A percentile compares a stretch with the other conserved stretches of the same genome.
These are phyloP conservation scores for Lithospermum erythrorhizon DNA, from an alignment of 257 asterid genomes.

Conservation along the genomic window DNA sequence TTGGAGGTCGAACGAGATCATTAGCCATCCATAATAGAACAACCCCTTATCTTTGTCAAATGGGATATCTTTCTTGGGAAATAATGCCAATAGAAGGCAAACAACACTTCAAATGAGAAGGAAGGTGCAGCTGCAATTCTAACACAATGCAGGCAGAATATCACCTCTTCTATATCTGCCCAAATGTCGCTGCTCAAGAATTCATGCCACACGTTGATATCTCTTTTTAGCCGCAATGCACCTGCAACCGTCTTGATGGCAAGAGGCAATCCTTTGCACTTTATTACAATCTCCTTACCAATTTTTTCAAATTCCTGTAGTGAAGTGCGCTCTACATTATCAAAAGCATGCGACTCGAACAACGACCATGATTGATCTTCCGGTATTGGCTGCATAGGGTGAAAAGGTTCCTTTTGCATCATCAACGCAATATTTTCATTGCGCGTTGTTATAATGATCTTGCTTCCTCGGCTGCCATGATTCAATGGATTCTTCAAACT, in stretches of 20 bases:
- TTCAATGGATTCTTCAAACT: slow-evolving; percentile 30
- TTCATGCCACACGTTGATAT: neutral
- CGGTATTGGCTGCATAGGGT: slow-evolving; percentile 26
- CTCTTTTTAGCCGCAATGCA: neutral
- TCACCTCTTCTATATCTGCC: slow-evolving; percentile 1
- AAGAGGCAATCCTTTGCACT: too few relatives aligned
- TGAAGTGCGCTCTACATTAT: neutral
- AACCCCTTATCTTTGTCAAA: slow-evolving; percentile 1
- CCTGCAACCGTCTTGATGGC: too few relatives aligned
- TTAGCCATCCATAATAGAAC: slow-evolving; percentile 7
- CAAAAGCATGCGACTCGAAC: slow-evolving; percentile 9
- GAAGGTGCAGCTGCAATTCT: neutral
- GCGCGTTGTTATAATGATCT: too few relatives aligned
- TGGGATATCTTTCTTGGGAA: slow-evolving; percentile 1
- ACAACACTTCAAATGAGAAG: slow-evolving; percentile 5
- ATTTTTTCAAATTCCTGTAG: neutral
- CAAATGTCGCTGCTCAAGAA: neutral
- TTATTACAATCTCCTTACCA: neutral
- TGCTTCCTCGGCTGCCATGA: slow-evolving; percentile 28
- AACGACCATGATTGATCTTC: slow-evolving; percentile 2
- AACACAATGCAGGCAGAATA: neutral
- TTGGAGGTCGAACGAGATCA: neutral
- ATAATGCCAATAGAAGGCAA: slow-evolving; percentile 7
- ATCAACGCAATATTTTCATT: slow-evolving; percentile 29
- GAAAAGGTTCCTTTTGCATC: slow-evolving; percentile 15